Conservation (phyloP, 164 flowering plant species). For the Euptelea pleiosperma region DNA sequence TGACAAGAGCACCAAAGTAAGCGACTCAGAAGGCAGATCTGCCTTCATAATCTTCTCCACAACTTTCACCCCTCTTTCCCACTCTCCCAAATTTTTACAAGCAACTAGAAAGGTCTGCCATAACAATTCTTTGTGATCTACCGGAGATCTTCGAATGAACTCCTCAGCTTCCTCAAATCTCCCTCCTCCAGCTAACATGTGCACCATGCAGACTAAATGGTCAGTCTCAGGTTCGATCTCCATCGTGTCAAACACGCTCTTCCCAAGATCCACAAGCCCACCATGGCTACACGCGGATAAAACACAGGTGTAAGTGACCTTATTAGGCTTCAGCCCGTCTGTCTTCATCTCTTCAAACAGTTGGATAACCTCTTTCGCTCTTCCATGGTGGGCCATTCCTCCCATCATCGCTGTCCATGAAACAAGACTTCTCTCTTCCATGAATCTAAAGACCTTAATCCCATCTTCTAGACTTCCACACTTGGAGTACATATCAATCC, state of each 20-base stretch:
- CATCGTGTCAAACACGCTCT: conserved; percentile 16
- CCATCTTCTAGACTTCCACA: conserved; percentile 26
- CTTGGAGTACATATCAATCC: conserved; percentile 29
- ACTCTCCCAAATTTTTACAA: conserved; percentile 19
- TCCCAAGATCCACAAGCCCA: conserved; percentile 18
- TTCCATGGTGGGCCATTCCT: conserved; percentile 26
- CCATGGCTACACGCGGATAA: conserved; percentile 22
- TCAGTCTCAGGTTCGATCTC: conserved; percentile 20
- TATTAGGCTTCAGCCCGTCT: conserved; percentile 22
- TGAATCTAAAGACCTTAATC: conserved; percentile 10
- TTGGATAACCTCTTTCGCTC: conserved; percentile 15
- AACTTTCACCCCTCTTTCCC: conserved; percentile 12
- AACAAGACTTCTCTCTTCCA: conserved; percentile 17
- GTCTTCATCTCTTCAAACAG: conserved; percentile 24
- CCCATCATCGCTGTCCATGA: conserved; percentile 30
- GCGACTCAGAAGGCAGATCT: conserved; percentile 2
- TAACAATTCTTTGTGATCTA: conserved; percentile 3
- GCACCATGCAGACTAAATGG: conserved; percentile 24
- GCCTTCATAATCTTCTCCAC: conserved; percentile 15
- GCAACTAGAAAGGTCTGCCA: conserved; percentile 25
- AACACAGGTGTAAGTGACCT: conserved; percentile 20
- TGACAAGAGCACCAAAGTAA: conserved; percentile 15
- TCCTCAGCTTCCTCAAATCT: conserved; percentile 20
- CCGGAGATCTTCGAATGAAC: conserved; percentile 17
- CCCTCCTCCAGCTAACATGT: conserved; percentile 18